These are phyloP conservation scores for Sugiyamaella smithiae DNA, from an alignment of 805 yeast genomes.

Conservation along the genomic window DNA sequence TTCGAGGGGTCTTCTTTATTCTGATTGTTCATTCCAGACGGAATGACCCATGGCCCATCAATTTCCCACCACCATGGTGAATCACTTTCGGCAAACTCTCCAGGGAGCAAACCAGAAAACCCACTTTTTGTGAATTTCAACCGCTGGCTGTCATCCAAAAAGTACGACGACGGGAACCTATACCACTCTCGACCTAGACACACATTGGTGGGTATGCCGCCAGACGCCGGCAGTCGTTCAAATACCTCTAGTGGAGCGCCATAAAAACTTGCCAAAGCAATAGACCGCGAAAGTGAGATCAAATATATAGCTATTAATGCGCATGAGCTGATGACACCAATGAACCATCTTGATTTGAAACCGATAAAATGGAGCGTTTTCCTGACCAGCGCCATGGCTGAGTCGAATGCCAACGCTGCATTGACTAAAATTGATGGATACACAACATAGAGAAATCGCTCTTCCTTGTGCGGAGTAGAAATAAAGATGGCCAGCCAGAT, in stretches of 20 bases:
- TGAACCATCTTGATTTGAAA: background rate
- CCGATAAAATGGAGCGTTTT: slow-evolving; percentile 8
- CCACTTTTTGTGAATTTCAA: slow-evolving; percentile 70
- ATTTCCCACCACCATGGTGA: slow-evolving; percentile 25
- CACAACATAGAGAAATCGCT: slow-evolving; percentile 82
- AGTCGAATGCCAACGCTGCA: slow-evolving; percentile 51
- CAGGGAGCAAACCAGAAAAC: slow-evolving; percentile 85
- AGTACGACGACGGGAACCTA: slow-evolving; percentile 84
- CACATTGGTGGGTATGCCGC: slow-evolving; percentile 45
- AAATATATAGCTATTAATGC: slow-evolving; percentile 21
- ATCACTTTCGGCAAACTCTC: slow-evolving; percentile 63
- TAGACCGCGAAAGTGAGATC: slow-evolving; percentile 50
- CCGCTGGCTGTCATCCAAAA: slow-evolving; percentile 62
- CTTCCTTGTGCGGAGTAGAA: slow-evolving; percentile 88
- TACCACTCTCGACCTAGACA: slow-evolving; percentile 97
- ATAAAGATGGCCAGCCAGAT: slow-evolving; percentile 69
- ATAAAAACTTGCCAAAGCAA: slow-evolving; percentile 64
- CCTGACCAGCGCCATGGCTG: slow-evolving; percentile 5
- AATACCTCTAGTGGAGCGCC: slow-evolving; percentile 68
- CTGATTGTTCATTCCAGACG: slow-evolving; percentile 69
- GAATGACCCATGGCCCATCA: slow-evolving; percentile 41
- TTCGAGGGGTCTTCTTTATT: slow-evolving; percentile 64
- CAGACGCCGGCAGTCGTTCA: slow-evolving; percentile 38
- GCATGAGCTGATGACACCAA: slow-evolving; percentile 9
- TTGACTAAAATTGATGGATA: slow-evolving; percentile 66